Conservation (phyloP, 768 basidiomycete species). For the Lentinula sp. region DNA sequence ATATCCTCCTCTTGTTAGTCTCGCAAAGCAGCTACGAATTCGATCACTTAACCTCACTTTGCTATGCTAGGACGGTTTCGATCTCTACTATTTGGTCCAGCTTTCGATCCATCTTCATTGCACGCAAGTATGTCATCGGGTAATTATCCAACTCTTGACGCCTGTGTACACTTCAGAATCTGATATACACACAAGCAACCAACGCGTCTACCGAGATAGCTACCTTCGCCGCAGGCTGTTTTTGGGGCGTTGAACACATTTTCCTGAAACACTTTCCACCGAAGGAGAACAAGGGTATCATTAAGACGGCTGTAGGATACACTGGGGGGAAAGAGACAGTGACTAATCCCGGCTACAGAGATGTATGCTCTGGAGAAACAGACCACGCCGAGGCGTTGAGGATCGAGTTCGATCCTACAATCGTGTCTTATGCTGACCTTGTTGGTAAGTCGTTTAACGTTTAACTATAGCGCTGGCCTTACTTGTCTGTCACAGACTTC, state of each 20-base stretch:
- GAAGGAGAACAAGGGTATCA: constrained; percentile 63
- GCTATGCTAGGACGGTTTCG: constrained; percentile 20
- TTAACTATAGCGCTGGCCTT: not conserved
- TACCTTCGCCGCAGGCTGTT: constrained; percentile 60
- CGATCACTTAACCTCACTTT: not conserved
- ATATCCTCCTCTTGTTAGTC: not conserved
- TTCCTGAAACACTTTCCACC: constrained; percentile 77
- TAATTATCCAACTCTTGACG: constrained; percentile 11
- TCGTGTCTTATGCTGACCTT: constrained; percentile 78
- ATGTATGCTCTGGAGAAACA: constrained; percentile 78
- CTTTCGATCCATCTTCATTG: constrained; percentile 31
- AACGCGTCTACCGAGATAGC: constrained; percentile 27
- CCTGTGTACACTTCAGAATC: not conserved
- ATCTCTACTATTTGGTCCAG: constrained; percentile 16
- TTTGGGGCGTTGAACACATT: constrained; percentile 86
- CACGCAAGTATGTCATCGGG: constrained; percentile 35
- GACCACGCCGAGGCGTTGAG: constrained; percentile 85
- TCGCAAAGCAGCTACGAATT: not conserved
- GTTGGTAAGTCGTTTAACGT: constrained; percentile 54
- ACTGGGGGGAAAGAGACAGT: constrained; percentile 60
- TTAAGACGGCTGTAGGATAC: constrained; percentile 74
- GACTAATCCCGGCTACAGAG: constrained; percentile 57
- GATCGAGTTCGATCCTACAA: constrained; percentile 78
- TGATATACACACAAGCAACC: not conserved
- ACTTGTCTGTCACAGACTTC: constrained; percentile 51